Conservation (phyloP, 2,329 filamentous ascomycete species). For the Trichoderma breve region DNA sequence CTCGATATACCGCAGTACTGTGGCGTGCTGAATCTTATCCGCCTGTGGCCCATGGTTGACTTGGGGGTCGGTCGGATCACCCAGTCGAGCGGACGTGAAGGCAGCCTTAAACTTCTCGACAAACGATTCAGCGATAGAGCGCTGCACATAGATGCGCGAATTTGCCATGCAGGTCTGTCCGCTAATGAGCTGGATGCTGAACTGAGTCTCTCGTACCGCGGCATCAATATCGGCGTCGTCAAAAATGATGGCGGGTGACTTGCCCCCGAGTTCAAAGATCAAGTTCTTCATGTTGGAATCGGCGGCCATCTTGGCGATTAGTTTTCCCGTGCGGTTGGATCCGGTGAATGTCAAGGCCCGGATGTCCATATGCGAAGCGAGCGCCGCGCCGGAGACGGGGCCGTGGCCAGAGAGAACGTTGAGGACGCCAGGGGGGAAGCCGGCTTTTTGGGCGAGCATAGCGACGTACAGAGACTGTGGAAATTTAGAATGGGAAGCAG, state of each 20-base stretch:
- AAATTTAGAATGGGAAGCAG: background rate
- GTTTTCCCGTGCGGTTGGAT: conserved; percentile 61
- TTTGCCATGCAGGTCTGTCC: conserved; percentile 55
- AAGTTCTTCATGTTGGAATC: conserved; percentile 55
- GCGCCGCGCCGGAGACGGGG: conserved; percentile 59
- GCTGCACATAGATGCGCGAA: conserved; percentile 59
- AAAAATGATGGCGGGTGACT: conserved; percentile 56
- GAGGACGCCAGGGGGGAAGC: conserved; percentile 71
- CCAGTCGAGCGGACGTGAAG: conserved; percentile 52
- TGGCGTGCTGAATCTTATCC: conserved; percentile 61
- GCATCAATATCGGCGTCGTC: conserved; percentile 55
- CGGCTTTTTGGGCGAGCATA: conserved; percentile 63
- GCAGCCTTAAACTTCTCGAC: conserved; percentile 54
- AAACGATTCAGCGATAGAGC: conserved; percentile 56
- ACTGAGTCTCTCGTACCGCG: background rate
- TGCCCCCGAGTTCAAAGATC: conserved; percentile 58
- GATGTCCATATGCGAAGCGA: conserved; percentile 61
- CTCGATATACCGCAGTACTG: conserved; percentile 64
- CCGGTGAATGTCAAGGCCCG: conserved; percentile 73
- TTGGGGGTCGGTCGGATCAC: conserved; percentile 59
- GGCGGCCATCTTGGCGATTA: conserved; percentile 67
- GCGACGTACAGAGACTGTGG: conserved; percentile 50
- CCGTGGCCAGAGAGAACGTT: conserved; percentile 68
- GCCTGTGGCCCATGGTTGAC: conserved; percentile 67
- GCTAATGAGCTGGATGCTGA: background rate